Evolutionary conservation across 2,329 filamentous ascomycete species (phyloP).

Genomic region (Botrytis paeoniae): DNA sequence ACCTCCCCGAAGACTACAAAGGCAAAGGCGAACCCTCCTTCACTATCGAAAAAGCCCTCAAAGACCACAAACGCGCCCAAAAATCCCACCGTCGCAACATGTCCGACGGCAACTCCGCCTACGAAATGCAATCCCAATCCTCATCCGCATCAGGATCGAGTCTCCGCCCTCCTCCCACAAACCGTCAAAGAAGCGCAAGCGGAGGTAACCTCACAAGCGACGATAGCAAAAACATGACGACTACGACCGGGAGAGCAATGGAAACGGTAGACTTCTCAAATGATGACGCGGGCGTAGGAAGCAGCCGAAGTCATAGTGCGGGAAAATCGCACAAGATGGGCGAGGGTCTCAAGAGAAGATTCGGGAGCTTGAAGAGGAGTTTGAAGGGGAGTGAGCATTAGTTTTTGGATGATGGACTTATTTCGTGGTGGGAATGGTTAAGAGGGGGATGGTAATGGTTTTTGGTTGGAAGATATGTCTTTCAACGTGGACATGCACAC

Average conservation of each 20-base stretch:
- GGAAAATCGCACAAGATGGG: conserved; percentile 41
- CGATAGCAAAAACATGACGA: background rate
- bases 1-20: conserved; percentile 74
- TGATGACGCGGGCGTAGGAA: background rate
- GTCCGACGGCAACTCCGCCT: conserved; percentile 39
- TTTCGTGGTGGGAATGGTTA: background rate
- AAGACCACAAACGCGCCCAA: conserved; percentile 45
- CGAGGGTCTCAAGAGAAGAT: conserved; percentile 52
- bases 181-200: conserved; percentile 48
- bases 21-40: conserved; percentile 78
- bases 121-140: conserved; percentile 49
- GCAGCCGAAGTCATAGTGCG: conserved; percentile 39
- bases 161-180: conserved; percentile 1
- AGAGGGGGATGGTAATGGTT: background rate
- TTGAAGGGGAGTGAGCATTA: conserved; percentile 23
- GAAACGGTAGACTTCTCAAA: conserved; percentile 17
- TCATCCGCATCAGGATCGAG: conserved; percentile 21
- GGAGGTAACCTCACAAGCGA: conserved; percentile 22
- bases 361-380: conserved; percentile 51
- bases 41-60: conserved; percentile 65
- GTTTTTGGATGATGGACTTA: background rate
- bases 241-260: conserved; percentile 16
- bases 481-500: background rate
- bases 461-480: background rate
- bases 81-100: conserved; percentile 32